Evolutionary conservation across 345 rosid genomes (phyloP).

Genomic region (Populus alba): DNA sequence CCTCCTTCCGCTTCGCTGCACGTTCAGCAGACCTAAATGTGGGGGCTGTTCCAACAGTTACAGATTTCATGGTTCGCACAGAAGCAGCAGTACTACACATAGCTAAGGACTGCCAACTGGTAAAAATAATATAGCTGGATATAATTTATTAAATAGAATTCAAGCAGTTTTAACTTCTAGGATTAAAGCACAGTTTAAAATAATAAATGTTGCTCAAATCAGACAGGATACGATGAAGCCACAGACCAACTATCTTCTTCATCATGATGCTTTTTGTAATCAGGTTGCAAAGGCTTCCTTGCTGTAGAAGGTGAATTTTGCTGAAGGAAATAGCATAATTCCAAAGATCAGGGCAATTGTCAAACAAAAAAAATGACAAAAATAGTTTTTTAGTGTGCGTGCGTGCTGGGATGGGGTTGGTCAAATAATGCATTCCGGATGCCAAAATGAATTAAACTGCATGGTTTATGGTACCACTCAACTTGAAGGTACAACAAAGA

Average conservation of each 20-base stretch:
- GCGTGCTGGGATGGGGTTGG: neutral
- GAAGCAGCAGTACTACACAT: conserved; percentile 63
- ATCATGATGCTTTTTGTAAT: conserved; percentile 58
- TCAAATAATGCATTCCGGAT: neutral
- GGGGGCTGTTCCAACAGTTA: conserved; percentile 88
- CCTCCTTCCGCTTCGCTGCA: conserved; percentile 92
- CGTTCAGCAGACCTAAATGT: conserved; percentile 74
- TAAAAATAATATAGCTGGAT: neutral
- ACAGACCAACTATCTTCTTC: conserved; percentile 84
- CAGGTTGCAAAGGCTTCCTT: conserved; percentile 54
- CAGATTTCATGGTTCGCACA: conserved; percentile 54
- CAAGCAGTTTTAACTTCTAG: neutral
- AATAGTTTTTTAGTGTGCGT: neutral
- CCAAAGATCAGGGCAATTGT: conserved; percentile 10
- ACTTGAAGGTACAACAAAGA: neutral
- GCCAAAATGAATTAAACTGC: neutral
- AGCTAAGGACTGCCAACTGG: conserved; percentile 53
- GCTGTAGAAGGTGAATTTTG: conserved; percentile 42
- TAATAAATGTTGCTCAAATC: neutral
- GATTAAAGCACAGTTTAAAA: neutral
- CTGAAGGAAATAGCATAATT: conserved; percentile 36
- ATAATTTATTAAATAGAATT: neutral
- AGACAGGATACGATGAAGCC: conserved; percentile 81
- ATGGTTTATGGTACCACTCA: neutral
- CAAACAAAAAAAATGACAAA: neutral